These are phyloP conservation scores for Trametes cubensis DNA, from an alignment of 768 basidiomycete species.

Conservation along the genomic window DNA sequence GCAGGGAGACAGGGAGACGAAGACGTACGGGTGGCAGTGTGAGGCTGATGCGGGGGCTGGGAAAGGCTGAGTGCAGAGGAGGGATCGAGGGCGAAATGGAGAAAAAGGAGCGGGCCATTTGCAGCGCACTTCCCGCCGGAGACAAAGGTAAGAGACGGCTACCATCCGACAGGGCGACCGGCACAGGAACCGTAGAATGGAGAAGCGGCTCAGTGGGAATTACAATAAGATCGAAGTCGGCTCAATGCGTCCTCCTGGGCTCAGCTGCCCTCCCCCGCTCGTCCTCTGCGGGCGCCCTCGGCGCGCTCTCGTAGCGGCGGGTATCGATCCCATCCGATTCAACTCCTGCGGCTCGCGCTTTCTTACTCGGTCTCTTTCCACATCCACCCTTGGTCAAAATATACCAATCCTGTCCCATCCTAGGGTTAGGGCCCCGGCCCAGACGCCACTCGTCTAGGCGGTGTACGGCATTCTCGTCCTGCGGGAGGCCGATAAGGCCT, in stretches of 20 bases:
- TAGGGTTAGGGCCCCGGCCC: constrained; percentile 18
- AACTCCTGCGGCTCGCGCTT: constrained; percentile 14
- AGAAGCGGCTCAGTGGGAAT: constrained; percentile 24
- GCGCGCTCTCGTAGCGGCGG: constrained; percentile 4
- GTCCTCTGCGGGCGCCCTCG: constrained; percentile 7
- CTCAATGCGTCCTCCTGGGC: constrained; percentile 22
- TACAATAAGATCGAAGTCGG: constrained; percentile 14
- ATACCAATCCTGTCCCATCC: constrained; percentile 16
- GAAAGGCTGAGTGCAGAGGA: not conserved
- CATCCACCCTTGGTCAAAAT: constrained; percentile 5
- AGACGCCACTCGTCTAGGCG: constrained; percentile 5
- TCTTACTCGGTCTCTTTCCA: constrained; percentile 8
- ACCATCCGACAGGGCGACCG: constrained; percentile 14
- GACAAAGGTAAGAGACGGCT: constrained; percentile 21
- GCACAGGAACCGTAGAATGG: constrained; percentile 27
- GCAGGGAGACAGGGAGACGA: constrained; percentile 16
- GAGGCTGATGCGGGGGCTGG: constrained; percentile 17
- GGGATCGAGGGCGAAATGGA: constrained; percentile 10
- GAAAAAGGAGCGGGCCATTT: constrained; percentile 25
- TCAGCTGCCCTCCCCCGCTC: constrained; percentile 15
- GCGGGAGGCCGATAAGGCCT: constrained; percentile 19
- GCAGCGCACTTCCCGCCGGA: constrained; percentile 23
- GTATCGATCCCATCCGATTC: constrained; percentile 20
- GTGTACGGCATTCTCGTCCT: constrained; percentile 10
- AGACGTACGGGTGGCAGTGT: constrained; percentile 24